A percentile compares a stretch with the other conserved stretches of the same genome.
Conservation (phyloP, 192 early-diverging fungal species). For the Chytriomyces hyalinus region DNA sequence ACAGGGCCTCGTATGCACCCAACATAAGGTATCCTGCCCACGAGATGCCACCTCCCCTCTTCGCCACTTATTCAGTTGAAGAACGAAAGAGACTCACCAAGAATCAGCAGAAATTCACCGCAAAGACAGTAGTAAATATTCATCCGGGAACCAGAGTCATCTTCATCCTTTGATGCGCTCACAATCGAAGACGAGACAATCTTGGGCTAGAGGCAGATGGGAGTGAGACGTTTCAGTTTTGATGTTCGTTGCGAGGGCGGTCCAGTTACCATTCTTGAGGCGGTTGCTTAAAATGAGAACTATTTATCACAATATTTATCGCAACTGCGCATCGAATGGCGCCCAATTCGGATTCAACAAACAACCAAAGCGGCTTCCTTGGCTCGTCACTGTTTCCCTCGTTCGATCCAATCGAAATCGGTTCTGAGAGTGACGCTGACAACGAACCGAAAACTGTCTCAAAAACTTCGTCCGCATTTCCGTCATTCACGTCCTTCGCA, state of each 20-base stretch:
- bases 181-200: slow-evolving; percentile 41
- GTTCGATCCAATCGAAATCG: slow-evolving; percentile 16
- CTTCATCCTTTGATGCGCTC: slow-evolving; percentile 30
- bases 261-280: too few relatives aligned
- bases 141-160: slow-evolving; percentile 20
- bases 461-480: not conserved
- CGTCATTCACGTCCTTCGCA: slow-evolving; percentile 18
- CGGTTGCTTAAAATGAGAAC: too few relatives aligned
- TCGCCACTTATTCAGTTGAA: too few relatives aligned
- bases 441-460: not conserved
- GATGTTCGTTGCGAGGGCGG: too few relatives aligned
- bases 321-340: not conserved
- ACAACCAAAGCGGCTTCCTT: slow-evolving; percentile 24
- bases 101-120: slow-evolving; percentile 42
- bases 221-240: too few relatives aligned
- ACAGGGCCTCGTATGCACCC: not conserved
- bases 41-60: too few relatives aligned
- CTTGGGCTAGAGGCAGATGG: slow-evolving; percentile 34
- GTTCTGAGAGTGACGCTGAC: slow-evolving; percentile 13
- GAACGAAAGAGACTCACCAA: slow-evolving; percentile 11
- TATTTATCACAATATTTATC: too few relatives aligned
- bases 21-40: too few relatives aligned
- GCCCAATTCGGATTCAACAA: not conserved
- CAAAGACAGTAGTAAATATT: slow-evolving; percentile 43
- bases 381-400: slow-evolving; percentile 34